Evolutionary conservation across 2,329 filamentous ascomycete species (phyloP).

Genomic region (Calonectria ilicicola): DNA sequence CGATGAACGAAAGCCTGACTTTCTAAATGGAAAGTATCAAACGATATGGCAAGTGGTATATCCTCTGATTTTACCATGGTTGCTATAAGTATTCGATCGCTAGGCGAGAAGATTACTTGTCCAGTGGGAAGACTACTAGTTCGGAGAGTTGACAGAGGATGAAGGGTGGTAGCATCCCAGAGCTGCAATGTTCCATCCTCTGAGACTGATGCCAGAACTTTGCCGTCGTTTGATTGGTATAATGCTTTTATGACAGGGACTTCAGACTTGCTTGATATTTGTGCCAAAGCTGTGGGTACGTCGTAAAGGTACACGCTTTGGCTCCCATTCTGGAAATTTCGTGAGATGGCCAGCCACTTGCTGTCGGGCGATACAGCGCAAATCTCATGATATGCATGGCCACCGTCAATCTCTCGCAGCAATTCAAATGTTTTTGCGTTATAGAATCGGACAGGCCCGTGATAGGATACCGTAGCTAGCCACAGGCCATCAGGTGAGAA

Average conservation of each 20-base stretch:
- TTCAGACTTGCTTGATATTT: not conserved
- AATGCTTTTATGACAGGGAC: not conserved
- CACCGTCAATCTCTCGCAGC: not conserved
- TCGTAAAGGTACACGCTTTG: not conserved
- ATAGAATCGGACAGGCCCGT: not conserved
- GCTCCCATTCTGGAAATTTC: too few relatives aligned
- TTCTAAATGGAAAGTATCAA: not conserved
- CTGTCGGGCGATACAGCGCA: not conserved
- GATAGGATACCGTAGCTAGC: not conserved
- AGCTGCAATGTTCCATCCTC: not conserved
- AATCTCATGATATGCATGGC: not conserved
- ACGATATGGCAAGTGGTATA: too few relatives aligned
- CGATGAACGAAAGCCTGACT: too few relatives aligned
- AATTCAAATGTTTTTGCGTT: not conserved
- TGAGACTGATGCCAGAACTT: not conserved
- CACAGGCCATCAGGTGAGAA: not conserved
- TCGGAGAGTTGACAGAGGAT: not conserved
- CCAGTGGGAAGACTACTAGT: rapidly evolving
- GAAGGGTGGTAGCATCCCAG: not conserved
- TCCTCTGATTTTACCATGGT: too few relatives aligned
- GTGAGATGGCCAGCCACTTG: not conserved
- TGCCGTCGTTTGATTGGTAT: not conserved
- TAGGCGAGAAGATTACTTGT: not conserved
- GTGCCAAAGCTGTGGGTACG: not conserved
- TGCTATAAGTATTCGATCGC: not conserved